Evolutionary conservation across 1,139 yeast genomes (phyloP), one percentile per base, ranked within the genome.

Genomic region (Candida albicans): DNA sequence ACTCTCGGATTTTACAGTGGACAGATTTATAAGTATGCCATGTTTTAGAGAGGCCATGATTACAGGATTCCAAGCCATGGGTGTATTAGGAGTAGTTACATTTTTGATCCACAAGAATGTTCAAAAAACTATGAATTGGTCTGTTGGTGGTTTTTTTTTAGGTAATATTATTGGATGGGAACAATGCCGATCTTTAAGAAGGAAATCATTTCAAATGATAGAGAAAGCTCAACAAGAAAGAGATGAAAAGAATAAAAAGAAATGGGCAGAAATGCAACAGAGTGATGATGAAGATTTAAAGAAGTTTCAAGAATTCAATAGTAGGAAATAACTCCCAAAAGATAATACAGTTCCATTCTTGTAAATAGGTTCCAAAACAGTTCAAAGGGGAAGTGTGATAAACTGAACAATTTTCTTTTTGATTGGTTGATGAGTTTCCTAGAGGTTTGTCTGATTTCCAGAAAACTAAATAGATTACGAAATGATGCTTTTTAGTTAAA

Each of bases 151-250:
- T 3, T 80, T 90, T 52, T 66, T 87, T 49, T 62, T 89, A 31
- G 97, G 96, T 1, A 82, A 88, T 41, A 74, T 87, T 1, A 83
- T 87, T 31, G 88, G 96, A 1, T 91, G 96, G 96, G 96, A 91
- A 62, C 96, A 88, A 63, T 91, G 98, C 61, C 73, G 96, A 47
- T 76, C 82, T 41, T 75, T 81, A 44, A 71, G 96, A 59, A 73
- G 85, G 56, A 75, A 78, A 53, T 81, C 84, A 37, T 72, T 79
- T 56, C 75, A 75, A 50, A 80, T 82, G 50, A 81, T 87, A 51
- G 81, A 79, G 50, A 61, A 73, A 55, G 93, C 93, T 0, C 77
- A 77, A 51, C 75, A 75, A 47, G 68, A 62, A 2, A 79, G 78
- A 50, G 72, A 68, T 47, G 77, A 67, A 45, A 69, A 56, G 48